Percentiles rank a stretch among this genome's conserved stretches.
Evolutionary conservation across 1,139 yeast species (phyloP).

Genomic region (Kodamaea derodonti): DNA sequence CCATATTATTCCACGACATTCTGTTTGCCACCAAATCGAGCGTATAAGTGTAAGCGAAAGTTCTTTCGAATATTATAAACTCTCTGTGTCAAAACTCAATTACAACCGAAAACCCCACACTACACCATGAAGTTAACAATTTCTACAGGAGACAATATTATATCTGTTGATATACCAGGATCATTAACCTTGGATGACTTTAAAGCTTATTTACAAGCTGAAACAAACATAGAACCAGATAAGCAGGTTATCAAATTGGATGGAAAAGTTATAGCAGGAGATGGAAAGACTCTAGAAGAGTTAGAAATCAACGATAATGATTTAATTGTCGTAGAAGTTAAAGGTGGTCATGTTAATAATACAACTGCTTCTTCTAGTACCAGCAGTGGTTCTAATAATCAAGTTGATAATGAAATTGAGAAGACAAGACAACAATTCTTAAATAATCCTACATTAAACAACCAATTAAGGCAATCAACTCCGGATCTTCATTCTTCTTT

Average conservation of each 20-base stretch:
- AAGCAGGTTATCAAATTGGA: conserved; percentile 49
- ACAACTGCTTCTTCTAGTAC: conserved; percentile 17
- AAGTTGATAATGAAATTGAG: conserved; percentile 44
- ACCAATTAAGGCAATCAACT: conserved; percentile 29
- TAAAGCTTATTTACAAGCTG: conserved; percentile 74
- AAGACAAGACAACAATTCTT: conserved; percentile 46
- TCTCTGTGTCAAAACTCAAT: no score
- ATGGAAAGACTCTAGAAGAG: conserved; percentile 36
- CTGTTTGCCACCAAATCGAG: not conserved
- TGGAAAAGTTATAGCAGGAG: conserved; percentile 36
- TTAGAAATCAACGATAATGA: conserved; percentile 55
- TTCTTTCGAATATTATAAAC: no score
- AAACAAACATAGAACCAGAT: conserved; percentile 50
- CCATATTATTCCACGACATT: not conserved
- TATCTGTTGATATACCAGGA: conserved; percentile 55
- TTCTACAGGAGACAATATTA: conserved; percentile 28
- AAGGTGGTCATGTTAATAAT: conserved; percentile 3
- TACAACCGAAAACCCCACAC: no score
- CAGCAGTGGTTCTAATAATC: conserved; percentile 1
- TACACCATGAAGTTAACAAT: conserved; percentile 40
- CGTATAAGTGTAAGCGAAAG: no score
- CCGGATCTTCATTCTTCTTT: conserved; percentile 45
- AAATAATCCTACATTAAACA: conserved; percentile 32
- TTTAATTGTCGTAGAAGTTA: conserved; percentile 38
- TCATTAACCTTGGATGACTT: conserved; percentile 67